Percentiles rank a stretch among this genome's conserved stretches.
Evolutionary conservation across 352 stramenopile species (phyloP).

Genomic region (Pythium myriotylum): DNA sequence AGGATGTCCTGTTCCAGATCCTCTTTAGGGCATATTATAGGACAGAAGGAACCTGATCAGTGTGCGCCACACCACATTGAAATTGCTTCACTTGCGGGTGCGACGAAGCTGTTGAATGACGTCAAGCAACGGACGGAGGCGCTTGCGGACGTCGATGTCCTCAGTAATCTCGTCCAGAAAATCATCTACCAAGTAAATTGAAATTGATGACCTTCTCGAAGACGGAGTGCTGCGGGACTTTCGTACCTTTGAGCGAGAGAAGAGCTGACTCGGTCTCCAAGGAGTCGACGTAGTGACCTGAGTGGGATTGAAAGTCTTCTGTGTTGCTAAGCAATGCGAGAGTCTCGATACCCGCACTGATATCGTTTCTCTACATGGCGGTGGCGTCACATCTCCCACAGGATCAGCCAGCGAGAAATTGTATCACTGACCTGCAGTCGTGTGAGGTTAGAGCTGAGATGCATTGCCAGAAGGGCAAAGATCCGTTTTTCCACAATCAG

Average conservation of each 20-base stretch:
- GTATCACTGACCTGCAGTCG: conserved; percentile 27
- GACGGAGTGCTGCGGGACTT: not conserved
- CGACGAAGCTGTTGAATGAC: conserved; percentile 38
- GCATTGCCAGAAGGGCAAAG: conserved; percentile 75
- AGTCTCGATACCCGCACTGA: conserved; percentile 62
- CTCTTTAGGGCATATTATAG: conserved; percentile 5
- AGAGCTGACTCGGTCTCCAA: conserved; percentile 58
- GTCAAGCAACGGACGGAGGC: conserved; percentile 73
- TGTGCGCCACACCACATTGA: conserved; percentile 11
- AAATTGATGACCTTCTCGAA: conserved; percentile 7
- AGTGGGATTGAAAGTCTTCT: conserved; percentile 83
- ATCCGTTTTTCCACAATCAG: conserved; percentile 81
- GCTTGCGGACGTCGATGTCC: conserved; percentile 68
- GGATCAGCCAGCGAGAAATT: not conserved
- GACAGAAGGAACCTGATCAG: not conserved
- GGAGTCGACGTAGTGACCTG: conserved; percentile 62
- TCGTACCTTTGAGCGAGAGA: conserved; percentile 50
- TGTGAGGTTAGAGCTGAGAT: conserved; percentile 64
- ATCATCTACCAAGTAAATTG: conserved; percentile 43
- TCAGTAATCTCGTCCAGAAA: conserved; percentile 66
- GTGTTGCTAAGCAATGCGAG: conserved; percentile 79
- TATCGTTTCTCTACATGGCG: conserved; percentile 41
- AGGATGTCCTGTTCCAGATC: conserved; percentile 2
- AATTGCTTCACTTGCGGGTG: conserved; percentile 24
- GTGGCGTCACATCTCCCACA: not conserved